Evolutionary conservation across 225 moss, liverwort and hornwort species (phyloP), one percentile per base, ranked within the genome.

Genomic region (Physcomitrium patens): DNA sequence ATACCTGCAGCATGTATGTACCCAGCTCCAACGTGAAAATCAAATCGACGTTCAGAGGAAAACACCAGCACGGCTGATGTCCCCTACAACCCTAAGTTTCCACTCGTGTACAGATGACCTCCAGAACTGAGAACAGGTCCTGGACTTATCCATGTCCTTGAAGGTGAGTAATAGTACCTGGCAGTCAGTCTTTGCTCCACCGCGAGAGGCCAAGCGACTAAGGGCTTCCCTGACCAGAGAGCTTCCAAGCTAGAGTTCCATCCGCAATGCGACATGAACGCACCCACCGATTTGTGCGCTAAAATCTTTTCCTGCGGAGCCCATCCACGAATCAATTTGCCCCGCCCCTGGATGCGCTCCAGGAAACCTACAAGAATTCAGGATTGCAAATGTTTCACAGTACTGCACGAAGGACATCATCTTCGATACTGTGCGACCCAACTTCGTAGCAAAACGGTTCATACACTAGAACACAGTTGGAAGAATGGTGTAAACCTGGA

Each of bases 231-330:
- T 43, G 81, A 68, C 72, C 75, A 81, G 20, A 86, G 70, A 11
- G 83, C 76, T 60, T 91, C 90, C 28, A 91, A 62, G 55, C 67
- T 76, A 27, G 91, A 91, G 46, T 84, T 91, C 86, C 89, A 91
- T 62, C 89, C 89, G 44, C 86, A 86, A 58, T 89, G 89, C 48
- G 77, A 79, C 69, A 89, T 37, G 61, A 88, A 91, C 9, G 70
- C 86, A 1, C 86, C 91, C 16, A 80, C 73, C 7, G 86, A 58
- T 20, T 64, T 37, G 46, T 88, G 88, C 3, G 79, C 80, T 13
- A 91, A 69, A 22, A 91, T 83, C 43, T 58, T 70, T 53, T 77
- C 74, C 55, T 91, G 90, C 3, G 88, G 84, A 10, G 88, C 86
- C 88, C 88, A 91, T 19, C 79, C 88, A 42, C 51, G 64, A 23